Base-by-base conservation (phyloP, 805 yeast species). In the Myxozyma neotropica region DNA sequence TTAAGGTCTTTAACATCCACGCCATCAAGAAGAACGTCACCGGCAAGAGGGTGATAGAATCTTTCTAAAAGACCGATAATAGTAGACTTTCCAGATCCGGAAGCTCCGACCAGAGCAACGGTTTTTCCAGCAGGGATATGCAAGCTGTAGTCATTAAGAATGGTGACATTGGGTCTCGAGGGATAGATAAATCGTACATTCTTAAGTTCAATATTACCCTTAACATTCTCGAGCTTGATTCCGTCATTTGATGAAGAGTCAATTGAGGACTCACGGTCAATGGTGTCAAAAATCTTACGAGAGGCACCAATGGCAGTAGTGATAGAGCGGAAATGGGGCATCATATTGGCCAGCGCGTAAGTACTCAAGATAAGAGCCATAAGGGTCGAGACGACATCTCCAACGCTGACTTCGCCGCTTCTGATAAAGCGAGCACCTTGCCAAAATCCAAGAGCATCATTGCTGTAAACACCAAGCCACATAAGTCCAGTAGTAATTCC, bases 21-120 rank as follows among this genome's bases (percentile, higher is more conserved):
- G 8, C 79, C 81, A 65, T 83, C 83, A 7, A 84, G 73, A 1
- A 71, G 45, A 5, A 84, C 77, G 3, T 70, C 65, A 15, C 89
- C 88, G 0, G 71, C 63, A 4, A 70, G 62, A 4, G 87, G 84
- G 59, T 82, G 84, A 67, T 84, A 85, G 67, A 83, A 83, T 46
- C 88, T 73, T 60, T 84, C 75, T 23, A 84, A 72, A 26, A 84
- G 71, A 66, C 84, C 87, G 2, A 84, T 76, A 15, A 84, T 78
- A 0, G 71, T 68, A 55, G 68, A 62, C 53, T 5, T 77, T 72
- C 45, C 91, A 7, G 71, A 67, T 10, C 96, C 24, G 88, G 85
- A 2, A 91, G 96, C 86, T 1, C 97, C 97, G 21, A 90, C 96
- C 65, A 90, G 82, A 12, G 96, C 97, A 40, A 90, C 93, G 67